Evolutionary conservation across 1,139 yeast genomes (phyloP), one percentile per base, ranked within the genome.

Genomic region (Starmera stellimalicola): DNA sequence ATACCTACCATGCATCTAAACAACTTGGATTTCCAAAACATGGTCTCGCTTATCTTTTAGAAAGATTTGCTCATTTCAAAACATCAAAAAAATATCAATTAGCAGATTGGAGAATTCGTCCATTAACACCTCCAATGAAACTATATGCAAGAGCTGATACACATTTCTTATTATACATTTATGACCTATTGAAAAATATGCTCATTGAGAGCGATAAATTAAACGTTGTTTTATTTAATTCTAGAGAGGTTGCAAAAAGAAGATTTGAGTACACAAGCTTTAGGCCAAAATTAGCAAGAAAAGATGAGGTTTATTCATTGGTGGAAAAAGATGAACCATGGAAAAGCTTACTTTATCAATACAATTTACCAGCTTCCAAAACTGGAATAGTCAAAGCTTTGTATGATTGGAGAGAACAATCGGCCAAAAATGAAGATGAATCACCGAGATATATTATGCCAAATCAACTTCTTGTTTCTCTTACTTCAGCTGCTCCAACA

Each of bases 81-180:
- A 88, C 98, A 0, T 83, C 95, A 7, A 93, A 93, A 51, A 83
- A 88, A 57, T 93, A 88, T 56, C 99, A 93, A 57, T 62, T 91
- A 42, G 95, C 97, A 1, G 99, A 91, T 57, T 91, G 99, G 99
- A 73, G 99, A 55, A 62, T 80, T 5, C 69, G 99, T 45, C 98
- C 99, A 0, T 61, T 91, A 34, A 72, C 85, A 4, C 56, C 64
- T 11, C 77, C 85, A 26, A 81, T 91, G 93, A 57, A 68, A 41
- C 73, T 82, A 16, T 91, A 91, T 56, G 99, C 99, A 0, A 70
- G 95, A 44, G 83, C 96, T 0, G 99, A 91, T 58, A 91, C 98
- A 0, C 99, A 91, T 54, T 91, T 87, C 49, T 59, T 91, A 37
- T 65, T 91, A 28, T 74, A 81, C 52, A 81, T 91, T 16, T 93